These are phyloP conservation scores for Ustilago hordei DNA, from an alignment of 1,284 basidiomycete species.

Conservation along the genomic window DNA sequence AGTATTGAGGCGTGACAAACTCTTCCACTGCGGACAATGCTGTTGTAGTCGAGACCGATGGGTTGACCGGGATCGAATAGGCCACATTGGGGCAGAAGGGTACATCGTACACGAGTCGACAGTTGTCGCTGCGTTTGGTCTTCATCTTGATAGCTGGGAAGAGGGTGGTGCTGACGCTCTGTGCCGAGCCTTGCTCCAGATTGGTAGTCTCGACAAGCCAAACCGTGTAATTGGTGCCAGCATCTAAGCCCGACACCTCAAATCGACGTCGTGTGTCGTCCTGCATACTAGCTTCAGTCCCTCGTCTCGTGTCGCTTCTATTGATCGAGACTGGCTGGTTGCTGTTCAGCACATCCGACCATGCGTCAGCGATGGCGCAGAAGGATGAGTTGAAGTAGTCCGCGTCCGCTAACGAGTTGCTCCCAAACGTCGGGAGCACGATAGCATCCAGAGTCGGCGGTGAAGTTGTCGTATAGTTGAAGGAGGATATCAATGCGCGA, in stretches of 20 bases:
- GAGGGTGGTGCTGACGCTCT: constrained; percentile 36
- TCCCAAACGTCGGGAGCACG: constrained; percentile 59
- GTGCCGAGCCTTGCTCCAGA: constrained; percentile 34
- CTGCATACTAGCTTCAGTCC: constrained; percentile 33
- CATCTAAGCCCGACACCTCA: constrained; percentile 53
- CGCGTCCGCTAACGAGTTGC: constrained; percentile 49
- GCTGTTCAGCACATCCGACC: constrained; percentile 23
- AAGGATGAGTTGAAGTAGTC: constrained; percentile 65
- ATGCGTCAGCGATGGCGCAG: constrained; percentile 65
- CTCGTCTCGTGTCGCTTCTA: constrained; percentile 57
- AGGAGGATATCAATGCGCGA: constrained; percentile 65
- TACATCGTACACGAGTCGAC: constrained; percentile 69
- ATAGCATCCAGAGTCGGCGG: constrained; percentile 59
- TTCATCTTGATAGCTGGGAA: constrained; percentile 65
- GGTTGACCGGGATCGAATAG: constrained; percentile 70
- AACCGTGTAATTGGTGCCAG: constrained; percentile 69
- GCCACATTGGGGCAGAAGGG: constrained; percentile 71
- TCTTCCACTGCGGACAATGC: constrained; percentile 66
- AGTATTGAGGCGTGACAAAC: constrained; percentile 64
- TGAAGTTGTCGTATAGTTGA: constrained; percentile 58
- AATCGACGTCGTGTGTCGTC: constrained; percentile 55
- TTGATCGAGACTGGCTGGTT: constrained; percentile 38
- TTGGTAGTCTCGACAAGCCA: constrained; percentile 66
- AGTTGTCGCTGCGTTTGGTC: constrained; percentile 67
- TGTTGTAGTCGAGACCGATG: constrained; percentile 50